A percentile compares a stretch with the other conserved stretches of the same genome.
Conservation (phyloP, 805 yeast genomes). For the Geotrichum ghanense region DNA sequence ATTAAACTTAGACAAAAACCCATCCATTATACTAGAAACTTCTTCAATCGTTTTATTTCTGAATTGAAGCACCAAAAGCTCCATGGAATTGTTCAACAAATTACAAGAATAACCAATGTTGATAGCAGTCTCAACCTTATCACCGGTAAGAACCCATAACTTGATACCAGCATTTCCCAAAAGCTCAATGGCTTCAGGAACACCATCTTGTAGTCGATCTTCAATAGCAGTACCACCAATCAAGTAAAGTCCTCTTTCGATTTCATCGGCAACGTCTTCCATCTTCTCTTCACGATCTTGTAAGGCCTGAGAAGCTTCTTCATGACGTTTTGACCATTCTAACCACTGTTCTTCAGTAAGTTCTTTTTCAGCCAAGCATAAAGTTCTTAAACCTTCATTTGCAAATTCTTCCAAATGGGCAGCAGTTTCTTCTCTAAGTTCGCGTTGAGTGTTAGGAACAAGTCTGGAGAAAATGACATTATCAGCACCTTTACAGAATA, state of each 20-base stretch:
- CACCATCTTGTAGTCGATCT: slow-evolving; percentile 71
- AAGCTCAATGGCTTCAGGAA: slow-evolving; percentile 60
- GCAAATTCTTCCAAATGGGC: slow-evolving; percentile 65
- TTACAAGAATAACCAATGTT: slow-evolving; percentile 80
- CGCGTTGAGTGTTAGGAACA: slow-evolving; percentile 28
- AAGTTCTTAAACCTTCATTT: slow-evolving; percentile 68
- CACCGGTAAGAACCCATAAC: slow-evolving; percentile 80
- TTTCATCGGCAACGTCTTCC: slow-evolving; percentile 46
- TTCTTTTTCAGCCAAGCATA: slow-evolving; percentile 58
- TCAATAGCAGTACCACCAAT: slow-evolving; percentile 81
- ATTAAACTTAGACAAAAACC: slow-evolving; percentile 36
- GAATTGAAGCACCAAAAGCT: slow-evolving; percentile 43
- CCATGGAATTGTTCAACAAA: slow-evolving; percentile 59
- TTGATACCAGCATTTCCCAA: slow-evolving; percentile 68
- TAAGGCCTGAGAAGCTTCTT: slow-evolving; percentile 47
- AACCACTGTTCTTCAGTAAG: slow-evolving; percentile 35
- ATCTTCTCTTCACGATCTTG: slow-evolving; percentile 51
- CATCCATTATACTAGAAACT: slow-evolving; percentile 21
- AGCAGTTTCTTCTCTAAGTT: slow-evolving; percentile 49
- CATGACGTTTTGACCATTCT: slow-evolving; percentile 45
- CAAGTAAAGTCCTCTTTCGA: slow-evolving; percentile 47
- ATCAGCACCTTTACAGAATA: slow-evolving; percentile 71
- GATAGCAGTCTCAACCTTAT: slow-evolving; percentile 79
- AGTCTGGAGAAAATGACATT: slow-evolving; percentile 54
- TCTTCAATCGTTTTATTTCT: slow-evolving; percentile 23